Percentiles rank a stretch among this genome's conserved stretches.
These are phyloP conservation scores for Hypoxylon sp. DNA, from an alignment of 2,329 filamentous ascomycete species.

Conservation along the genomic window DNA sequence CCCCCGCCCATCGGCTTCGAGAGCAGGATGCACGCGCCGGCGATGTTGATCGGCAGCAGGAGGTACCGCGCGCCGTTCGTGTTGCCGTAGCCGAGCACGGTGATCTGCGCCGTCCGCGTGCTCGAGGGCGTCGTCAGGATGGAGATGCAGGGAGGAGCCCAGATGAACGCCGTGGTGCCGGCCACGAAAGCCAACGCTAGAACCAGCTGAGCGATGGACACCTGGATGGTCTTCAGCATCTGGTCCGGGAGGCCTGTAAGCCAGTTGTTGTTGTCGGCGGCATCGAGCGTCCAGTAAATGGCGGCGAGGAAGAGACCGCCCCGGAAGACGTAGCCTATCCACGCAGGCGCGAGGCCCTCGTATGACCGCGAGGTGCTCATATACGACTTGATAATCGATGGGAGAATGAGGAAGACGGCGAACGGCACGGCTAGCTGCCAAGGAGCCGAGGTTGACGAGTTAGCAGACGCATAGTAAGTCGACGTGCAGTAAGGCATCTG, in stretches of 20 bases:
- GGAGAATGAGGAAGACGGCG: constrained; percentile 73
- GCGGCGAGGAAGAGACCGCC: constrained; percentile 78
- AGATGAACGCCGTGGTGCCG: constrained; percentile 84
- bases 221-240: constrained; percentile 75
- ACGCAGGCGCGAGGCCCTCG: constrained; percentile 82
- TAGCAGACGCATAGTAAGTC: constrained; percentile 92
- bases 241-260: constrained; percentile 65
- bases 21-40: constrained; percentile 78
- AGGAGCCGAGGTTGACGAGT: constrained; percentile 88
- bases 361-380: constrained; percentile 85
- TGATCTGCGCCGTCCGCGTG: constrained; percentile 65
- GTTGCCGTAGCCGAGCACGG: constrained; percentile 90
- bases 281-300: constrained; percentile 87
- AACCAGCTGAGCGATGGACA: constrained; percentile 80
- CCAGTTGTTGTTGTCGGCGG: constrained; percentile 88
- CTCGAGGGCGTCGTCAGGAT: constrained; percentile 64
- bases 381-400: constrained; percentile 79
- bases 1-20: constrained; percentile 95
- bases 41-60: constrained; percentile 80
- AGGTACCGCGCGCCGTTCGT: constrained; percentile 92
- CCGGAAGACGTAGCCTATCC: constrained; percentile 84
- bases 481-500: constrained; percentile 97
- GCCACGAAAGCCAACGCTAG: constrained; percentile 83
- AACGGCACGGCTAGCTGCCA: constrained; percentile 90
- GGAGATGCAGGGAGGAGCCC: constrained; percentile 83